Conservation (phyloP, 495 filamentous ascomycete species). For the Rhypophila decipiens region DNA sequence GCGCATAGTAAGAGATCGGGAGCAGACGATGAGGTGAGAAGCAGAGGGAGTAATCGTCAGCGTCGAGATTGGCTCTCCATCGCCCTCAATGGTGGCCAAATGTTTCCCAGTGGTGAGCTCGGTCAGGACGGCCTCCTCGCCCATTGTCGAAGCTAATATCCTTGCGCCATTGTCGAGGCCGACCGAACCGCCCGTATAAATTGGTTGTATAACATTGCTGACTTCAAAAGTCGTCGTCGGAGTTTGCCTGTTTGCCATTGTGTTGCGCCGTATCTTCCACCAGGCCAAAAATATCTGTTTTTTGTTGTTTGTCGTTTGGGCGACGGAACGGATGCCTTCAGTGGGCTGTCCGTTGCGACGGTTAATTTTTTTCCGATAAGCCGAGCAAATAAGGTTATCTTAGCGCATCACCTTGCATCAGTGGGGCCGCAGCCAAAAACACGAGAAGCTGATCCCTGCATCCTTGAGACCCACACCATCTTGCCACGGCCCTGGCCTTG, state of each 20-base stretch:
- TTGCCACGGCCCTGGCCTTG: not conserved
- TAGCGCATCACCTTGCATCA: too few relatives aligned
- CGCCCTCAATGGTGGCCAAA: slow-evolving; percentile 83
- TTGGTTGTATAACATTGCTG: slow-evolving; percentile 74
- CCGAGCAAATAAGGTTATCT: slow-evolving; percentile 32
- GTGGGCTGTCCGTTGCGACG: too few relatives aligned
- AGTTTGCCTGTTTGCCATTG: slow-evolving; percentile 45
- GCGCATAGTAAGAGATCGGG: slow-evolving; percentile 87
- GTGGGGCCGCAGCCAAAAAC: not conserved
- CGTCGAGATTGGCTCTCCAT: slow-evolving; percentile 87
- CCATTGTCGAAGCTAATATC: slow-evolving; percentile 77
- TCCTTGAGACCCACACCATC: not conserved
- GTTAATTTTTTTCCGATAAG: slow-evolving; percentile 20
- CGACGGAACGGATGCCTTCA: too few relatives aligned
- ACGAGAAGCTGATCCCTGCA: not conserved
- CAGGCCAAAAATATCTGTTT: not conserved
- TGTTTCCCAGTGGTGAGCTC: slow-evolving; percentile 77
- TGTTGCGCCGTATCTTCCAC: not conserved
- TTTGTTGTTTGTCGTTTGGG: too few relatives aligned
- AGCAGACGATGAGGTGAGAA: slow-evolving; percentile 84
- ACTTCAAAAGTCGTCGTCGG: slow-evolving; percentile 82
- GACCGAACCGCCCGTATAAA: slow-evolving; percentile 87
- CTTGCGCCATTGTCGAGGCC: slow-evolving; percentile 75
- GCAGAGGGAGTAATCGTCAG: slow-evolving; percentile 78
- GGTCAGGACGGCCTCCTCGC: slow-evolving; percentile 83